Conservation (phyloP, 345 rosid species). For the Linum tenue region DNA sequence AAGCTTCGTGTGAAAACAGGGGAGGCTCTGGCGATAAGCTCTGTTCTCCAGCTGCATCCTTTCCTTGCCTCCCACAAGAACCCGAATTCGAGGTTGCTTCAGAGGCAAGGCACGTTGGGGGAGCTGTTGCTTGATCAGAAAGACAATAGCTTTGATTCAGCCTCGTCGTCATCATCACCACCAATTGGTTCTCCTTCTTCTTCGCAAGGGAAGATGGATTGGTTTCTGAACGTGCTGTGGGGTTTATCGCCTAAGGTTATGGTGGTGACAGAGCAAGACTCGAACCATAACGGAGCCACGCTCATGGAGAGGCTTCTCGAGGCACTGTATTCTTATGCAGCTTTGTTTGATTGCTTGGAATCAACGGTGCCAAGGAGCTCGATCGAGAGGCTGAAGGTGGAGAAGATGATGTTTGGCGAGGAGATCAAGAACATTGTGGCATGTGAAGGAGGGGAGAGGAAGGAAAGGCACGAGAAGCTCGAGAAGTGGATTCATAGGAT, state of each 20-base stretch:
- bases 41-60: slow-evolving; percentile 69
- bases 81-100: slow-evolving; percentile 32
- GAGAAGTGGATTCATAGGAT: slow-evolving; percentile 83
- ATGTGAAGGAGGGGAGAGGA: slow-evolving; percentile 74
- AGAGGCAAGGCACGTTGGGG: slow-evolving; percentile 38
- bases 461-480: slow-evolving; percentile 79
- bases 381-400: slow-evolving; percentile 62
- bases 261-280: slow-evolving; percentile 78
- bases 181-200: slow-evolving; percentile 24
- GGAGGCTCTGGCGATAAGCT: slow-evolving; percentile 89
- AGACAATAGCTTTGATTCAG: slow-evolving; percentile 63
- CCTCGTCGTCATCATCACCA: slow-evolving; percentile 60
- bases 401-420: slow-evolving; percentile 84
- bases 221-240: slow-evolving; percentile 52
- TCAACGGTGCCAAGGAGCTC: slow-evolving; percentile 64
- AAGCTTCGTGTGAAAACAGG: slow-evolving; percentile 84
- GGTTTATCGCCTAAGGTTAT: slow-evolving; percentile 65
- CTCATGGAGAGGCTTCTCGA: slow-evolving; percentile 79
- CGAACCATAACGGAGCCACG: slow-evolving; percentile 59
- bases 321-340: slow-evolving; percentile 72
- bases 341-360: slow-evolving; percentile 83
- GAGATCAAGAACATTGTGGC: slow-evolving; percentile 84
- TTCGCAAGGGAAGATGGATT: slow-evolving; percentile 33
- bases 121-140: slow-evolving; percentile 44
- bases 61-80: slow-evolving; percentile 59